Evolutionary conservation across 352 stramenopile species (phyloP).

Genomic region (Phytophthora multivora): DNA sequence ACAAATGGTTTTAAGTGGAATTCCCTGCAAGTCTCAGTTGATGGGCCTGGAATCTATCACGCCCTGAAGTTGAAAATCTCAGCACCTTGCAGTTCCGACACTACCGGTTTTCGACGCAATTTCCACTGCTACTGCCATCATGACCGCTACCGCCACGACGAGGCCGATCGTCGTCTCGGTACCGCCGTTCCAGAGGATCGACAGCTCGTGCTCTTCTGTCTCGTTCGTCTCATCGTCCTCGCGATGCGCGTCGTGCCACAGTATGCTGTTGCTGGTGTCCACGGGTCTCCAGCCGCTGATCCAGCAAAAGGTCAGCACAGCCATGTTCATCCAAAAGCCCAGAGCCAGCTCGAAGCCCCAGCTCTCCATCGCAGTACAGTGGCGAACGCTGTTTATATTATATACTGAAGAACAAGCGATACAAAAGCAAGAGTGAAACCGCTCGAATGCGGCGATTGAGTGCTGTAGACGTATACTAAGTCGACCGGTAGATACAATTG

Average conservation of each 20-base stretch:
- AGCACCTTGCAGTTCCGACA: conserved; percentile 9
- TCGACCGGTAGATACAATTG: no score
- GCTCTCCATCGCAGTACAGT: conserved; percentile 18
- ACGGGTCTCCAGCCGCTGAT: conserved; percentile 23
- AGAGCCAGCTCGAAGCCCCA: conserved; percentile 18
- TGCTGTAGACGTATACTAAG: no score
- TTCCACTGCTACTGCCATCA: conserved; percentile 25
- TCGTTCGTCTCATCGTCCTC: conserved; percentile 12
- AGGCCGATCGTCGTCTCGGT: conserved; percentile 26
- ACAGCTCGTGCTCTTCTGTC: neutral
- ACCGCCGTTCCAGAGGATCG: conserved; percentile 23
- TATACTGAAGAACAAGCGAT: neutral
- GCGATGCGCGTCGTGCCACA: conserved; percentile 10
- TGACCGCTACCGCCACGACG: conserved; percentile 26
- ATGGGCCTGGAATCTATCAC: neutral
- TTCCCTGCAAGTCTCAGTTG: no score
- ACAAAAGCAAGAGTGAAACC: conserved; percentile 3
- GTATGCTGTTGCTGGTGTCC: conserved; percentile 18
- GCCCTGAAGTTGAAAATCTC: neutral
- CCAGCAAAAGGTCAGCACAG: conserved; percentile 20
- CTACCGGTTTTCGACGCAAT: conserved; percentile 15
- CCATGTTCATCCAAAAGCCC: conserved; percentile 22
- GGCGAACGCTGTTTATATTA: neutral
- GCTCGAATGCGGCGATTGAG: conserved; percentile 7
- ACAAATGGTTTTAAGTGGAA: neutral